Conservation (phyloP, 1,284 basidiomycete genomes). For the Rhodotorula sp. region DNA sequence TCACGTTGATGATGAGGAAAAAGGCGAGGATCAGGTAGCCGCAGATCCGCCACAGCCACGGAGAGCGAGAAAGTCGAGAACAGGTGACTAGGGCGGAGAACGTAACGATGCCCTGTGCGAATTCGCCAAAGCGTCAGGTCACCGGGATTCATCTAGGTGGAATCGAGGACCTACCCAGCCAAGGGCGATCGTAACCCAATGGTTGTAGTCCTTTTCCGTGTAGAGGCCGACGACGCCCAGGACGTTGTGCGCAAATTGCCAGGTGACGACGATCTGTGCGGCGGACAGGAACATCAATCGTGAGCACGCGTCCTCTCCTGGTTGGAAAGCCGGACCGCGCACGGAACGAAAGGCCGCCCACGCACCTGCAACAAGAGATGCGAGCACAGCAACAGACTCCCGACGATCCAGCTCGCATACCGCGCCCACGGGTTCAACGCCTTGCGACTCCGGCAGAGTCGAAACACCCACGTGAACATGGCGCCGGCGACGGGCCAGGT, state of each 20-base stretch:
- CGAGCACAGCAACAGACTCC: constrained; percentile 41
- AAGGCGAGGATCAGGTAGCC: constrained; percentile 32
- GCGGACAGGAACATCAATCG: neutral
- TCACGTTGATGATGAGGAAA: constrained; percentile 38
- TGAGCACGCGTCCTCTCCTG: too few species aligned
- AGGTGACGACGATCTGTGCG: constrained; percentile 41
- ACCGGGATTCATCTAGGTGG: neutral
- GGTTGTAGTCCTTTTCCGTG: constrained; percentile 25
- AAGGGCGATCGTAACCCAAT: constrained; percentile 38
- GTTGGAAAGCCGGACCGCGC: too few species aligned
- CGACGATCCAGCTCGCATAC: constrained; percentile 43
- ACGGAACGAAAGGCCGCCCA: too few species aligned
- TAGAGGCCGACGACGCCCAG: constrained; percentile 41
- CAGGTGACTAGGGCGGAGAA: constrained; percentile 38
- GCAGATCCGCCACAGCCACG: constrained; percentile 42
- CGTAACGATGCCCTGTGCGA: constrained; percentile 33
- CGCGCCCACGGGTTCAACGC: constrained; percentile 40
- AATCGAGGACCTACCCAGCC: constrained; percentile 28
- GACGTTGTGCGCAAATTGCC: constrained; percentile 41
- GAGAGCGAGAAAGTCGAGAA: constrained; percentile 38
- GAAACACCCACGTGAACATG: constrained; percentile 45
- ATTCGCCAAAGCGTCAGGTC: neutral
- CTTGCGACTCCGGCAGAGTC: constrained; percentile 38
- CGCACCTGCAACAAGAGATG: constrained; percentile 41
- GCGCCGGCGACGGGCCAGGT: constrained; percentile 45